These are phyloP conservation scores for Pestalotiopsis sp. DNA, from an alignment of 2,329 filamentous ascomycete species.

Conservation along the genomic window DNA sequence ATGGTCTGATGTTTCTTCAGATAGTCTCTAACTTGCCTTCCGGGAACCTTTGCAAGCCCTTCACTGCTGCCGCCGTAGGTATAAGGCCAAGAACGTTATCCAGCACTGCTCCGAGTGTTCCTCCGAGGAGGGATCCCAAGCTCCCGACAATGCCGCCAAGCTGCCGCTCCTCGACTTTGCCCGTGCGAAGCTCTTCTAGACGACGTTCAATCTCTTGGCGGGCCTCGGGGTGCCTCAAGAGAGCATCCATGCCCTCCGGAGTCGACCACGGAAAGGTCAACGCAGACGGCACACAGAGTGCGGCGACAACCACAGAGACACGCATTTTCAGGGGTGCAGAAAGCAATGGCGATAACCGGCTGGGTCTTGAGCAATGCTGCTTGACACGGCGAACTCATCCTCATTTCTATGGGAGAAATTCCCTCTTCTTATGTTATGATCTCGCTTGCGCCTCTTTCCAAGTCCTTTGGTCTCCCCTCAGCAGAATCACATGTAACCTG, in stretches of 20 bases:
- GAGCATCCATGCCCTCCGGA: slow-evolving; percentile 16
- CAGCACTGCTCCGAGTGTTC: slow-evolving; percentile 9
- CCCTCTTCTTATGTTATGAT: not conserved
- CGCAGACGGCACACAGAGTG: slow-evolving; percentile 9
- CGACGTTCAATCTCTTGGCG: slow-evolving; percentile 17
- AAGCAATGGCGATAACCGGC: not conserved
- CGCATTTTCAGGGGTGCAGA: slow-evolving; percentile 3
- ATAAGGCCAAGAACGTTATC: slow-evolving; percentile 12
- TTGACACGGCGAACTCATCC: not conserved
- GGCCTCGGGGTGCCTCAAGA: slow-evolving; percentile 19
- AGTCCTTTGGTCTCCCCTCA: not conserved
- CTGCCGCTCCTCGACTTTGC: slow-evolving; percentile 1
- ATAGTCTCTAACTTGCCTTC: not conserved
- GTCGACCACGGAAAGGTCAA: slow-evolving; percentile 19
- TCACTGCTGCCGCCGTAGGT: slow-evolving; percentile 3
- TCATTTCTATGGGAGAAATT: not conserved
- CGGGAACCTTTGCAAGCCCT: slow-evolving; percentile 9
- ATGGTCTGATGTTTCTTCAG: not conserved
- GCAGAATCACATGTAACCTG: not conserved
- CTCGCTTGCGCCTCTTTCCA: not conserved
- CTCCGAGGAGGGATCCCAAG: slow-evolving; percentile 3
- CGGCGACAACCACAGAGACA: slow-evolving; percentile 6
- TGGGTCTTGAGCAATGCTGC: no score
- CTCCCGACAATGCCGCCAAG: slow-evolving; percentile 1
- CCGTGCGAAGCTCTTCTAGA: not conserved